phyloP scores from a whole-genome alignment of 257 asterid species.

The Salvia miltiorrhiza region DNA sequence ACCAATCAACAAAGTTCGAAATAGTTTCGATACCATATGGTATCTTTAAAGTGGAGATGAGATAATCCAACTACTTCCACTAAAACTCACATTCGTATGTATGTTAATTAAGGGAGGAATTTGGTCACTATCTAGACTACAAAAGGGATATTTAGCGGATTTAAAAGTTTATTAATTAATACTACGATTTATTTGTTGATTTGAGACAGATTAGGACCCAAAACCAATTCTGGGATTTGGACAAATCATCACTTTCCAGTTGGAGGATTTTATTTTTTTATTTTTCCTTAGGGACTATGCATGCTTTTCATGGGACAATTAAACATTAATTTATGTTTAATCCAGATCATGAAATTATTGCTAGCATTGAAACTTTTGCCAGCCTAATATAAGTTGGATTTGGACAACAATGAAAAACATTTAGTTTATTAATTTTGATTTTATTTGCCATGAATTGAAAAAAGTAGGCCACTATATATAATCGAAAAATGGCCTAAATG shows the following conservation, averaged over 20 bases:
- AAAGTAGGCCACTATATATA: not conserved
- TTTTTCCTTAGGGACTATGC: not conserved
- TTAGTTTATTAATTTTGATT: not conserved
- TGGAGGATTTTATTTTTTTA: not conserved
- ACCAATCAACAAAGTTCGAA: not conserved
- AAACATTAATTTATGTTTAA: conserved; percentile 1
- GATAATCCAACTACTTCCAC: conserved; percentile 5
- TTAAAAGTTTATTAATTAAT: not conserved
- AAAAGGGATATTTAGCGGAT: conserved; percentile 11
- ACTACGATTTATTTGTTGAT: not conserved
- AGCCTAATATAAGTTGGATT: conserved; percentile 9
- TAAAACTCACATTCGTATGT: not conserved
- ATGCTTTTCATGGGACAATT: conserved; percentile 21
- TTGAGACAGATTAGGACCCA: conserved; percentile 15
- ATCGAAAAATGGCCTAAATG: not conserved
- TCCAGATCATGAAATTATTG: conserved; percentile 17
- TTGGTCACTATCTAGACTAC: conserved; percentile 7
- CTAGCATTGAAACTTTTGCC: not conserved
- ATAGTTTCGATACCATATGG: conserved; percentile 6
- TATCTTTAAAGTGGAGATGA: not conserved
- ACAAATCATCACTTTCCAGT: conserved; percentile 34
- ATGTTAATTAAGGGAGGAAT: conserved; percentile 1
- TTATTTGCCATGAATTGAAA: not conserved
- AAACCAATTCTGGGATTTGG: conserved; percentile 19
- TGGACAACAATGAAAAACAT: not conserved